These are phyloP conservation scores for Ganoderma multipileum DNA, from an alignment of 1,284 basidiomycete species.

Conservation along the genomic window DNA sequence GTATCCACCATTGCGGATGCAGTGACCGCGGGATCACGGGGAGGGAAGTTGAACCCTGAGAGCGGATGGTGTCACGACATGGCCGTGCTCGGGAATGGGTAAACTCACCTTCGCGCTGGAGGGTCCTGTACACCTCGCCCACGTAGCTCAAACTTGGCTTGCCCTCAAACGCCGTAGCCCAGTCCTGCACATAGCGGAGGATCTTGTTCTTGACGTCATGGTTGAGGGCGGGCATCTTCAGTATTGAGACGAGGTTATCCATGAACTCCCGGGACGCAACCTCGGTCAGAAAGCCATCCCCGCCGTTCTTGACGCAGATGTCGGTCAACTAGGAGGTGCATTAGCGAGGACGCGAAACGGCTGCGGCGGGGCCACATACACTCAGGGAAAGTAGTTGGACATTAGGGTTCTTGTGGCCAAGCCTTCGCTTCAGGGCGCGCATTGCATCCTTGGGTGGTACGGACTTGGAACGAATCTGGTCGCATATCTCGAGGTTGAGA, in stretches of 20 bases:
- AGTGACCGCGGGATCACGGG: conserved; percentile 71
- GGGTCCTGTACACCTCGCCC: conserved; percentile 80
- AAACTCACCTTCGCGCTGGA: conserved; percentile 73
- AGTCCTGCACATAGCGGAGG: conserved; percentile 86
- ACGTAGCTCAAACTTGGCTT: conserved; percentile 81
- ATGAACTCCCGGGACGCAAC: conserved; percentile 91
- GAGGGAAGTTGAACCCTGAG: conserved; percentile 83
- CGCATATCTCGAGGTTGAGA: conserved; percentile 94
- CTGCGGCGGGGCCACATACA: conserved; percentile 55
- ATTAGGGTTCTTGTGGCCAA: conserved; percentile 96
- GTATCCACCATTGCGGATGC: conserved; percentile 89
- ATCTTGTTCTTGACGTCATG: conserved; percentile 87
- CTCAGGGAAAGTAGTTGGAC: conserved; percentile 89
- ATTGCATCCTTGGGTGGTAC: conserved; percentile 88
- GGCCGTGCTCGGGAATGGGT: neutral
- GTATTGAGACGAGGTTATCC: conserved; percentile 88
- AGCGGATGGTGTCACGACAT: conserved; percentile 11
- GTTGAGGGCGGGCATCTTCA: conserved; percentile 78
- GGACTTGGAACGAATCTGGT: conserved; percentile 94
- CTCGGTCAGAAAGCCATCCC: conserved; percentile 89
- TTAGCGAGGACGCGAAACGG: conserved; percentile 15
- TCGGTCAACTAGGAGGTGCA: conserved; percentile 76
- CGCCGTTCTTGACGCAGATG: conserved; percentile 97
- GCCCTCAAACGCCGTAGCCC: conserved; percentile 90
- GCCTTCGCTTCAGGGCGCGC: conserved; percentile 86